Evolutionary conservation across 2,329 filamentous ascomycete species (phyloP).

Genomic region (Exophiala phaeomuriformis): DNA sequence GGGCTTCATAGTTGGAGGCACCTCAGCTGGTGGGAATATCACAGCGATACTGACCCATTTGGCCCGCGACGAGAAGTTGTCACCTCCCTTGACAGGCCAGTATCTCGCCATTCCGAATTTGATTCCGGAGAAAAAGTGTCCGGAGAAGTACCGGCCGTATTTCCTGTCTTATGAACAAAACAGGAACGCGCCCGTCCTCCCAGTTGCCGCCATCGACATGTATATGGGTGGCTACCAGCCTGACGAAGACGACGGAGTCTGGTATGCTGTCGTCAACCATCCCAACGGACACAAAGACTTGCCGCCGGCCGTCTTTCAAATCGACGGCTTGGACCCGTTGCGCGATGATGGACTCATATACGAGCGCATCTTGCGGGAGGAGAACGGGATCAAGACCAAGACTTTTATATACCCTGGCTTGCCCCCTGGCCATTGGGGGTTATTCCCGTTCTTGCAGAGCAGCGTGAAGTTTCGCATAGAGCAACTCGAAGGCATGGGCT

Average conservation of each 20-base stretch:
- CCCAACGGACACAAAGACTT: conserved; percentile 28
- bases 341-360: conserved; percentile 29
- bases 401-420: conserved; percentile 31
- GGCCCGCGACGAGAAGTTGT: conserved; percentile 32
- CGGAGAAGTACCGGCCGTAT: conserved; percentile 35
- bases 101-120: conserved; percentile 41
- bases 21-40: conserved; percentile 40
- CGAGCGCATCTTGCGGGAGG: conserved; percentile 24
- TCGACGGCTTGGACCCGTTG: conserved; percentile 29
- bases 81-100: conserved; percentile 42
- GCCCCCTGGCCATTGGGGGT: conserved; percentile 31
- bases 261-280: conserved; percentile 20
- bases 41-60: conserved; percentile 33
- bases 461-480: conserved; percentile 27
- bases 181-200: conserved; percentile 34
- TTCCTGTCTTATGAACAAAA: conserved; percentile 37
- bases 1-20: conserved; percentile 46
- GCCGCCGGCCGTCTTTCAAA: conserved; percentile 28
- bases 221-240: conserved; percentile 23
- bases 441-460: conserved; percentile 25
- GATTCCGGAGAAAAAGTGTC: conserved; percentile 29
- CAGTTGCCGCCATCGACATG: conserved; percentile 28
- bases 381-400: conserved; percentile 28
- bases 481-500: conserved; percentile 19
- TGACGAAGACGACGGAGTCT: conserved; percentile 20